phyloP scores from a whole-genome alignment of 1,284 basidiomycete species.

The Cryptococcus sp. region DNA sequence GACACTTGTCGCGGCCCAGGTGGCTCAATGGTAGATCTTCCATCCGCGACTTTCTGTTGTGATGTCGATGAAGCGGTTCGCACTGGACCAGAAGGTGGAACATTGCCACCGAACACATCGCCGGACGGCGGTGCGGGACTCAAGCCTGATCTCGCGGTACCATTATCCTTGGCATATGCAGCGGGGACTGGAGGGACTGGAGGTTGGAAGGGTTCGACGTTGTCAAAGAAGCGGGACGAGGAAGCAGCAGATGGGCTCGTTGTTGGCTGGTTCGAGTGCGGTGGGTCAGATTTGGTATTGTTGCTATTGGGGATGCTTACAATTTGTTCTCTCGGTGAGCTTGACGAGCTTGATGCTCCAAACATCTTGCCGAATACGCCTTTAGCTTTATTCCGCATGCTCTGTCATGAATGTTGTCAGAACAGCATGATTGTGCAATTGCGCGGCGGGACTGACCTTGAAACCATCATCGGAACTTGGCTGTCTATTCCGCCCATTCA shows the following conservation, averaged over 20 bases:
- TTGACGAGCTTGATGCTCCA: constrained; percentile 24
- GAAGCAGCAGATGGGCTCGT: constrained; percentile 10
- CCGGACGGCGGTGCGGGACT: constrained; percentile 3
- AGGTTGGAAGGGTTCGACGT: constrained; percentile 4
- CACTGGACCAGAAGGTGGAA: not conserved
- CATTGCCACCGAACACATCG: constrained; percentile 14
- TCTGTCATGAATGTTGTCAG: constrained; percentile 20
- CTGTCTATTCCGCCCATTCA: constrained; percentile 18
- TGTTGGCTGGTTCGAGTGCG: constrained; percentile 4
- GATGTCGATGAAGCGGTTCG: constrained; percentile 2
- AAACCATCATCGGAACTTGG: constrained; percentile 31
- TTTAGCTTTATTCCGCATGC: constrained; percentile 42
- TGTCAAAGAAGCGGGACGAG: constrained; percentile 11
- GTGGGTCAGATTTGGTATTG: not conserved
- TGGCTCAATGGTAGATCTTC: constrained; percentile 7
- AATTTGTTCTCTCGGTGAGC: constrained; percentile 9
- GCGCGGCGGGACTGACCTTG: constrained; percentile 29
- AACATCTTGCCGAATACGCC: constrained; percentile 53
- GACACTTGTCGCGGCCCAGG: constrained; percentile 7
- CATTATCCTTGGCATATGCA: constrained; percentile 7
- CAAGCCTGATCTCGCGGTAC: constrained; percentile 8
- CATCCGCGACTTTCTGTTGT: not conserved
- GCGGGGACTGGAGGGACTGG: constrained; percentile 21
- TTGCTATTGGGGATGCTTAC: constrained; percentile 5
- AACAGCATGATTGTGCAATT: not conserved